Percentiles rank a stretch among this genome's conserved stretches.
These are phyloP conservation scores for Alternaria ventricosa DNA, from an alignment of 2,329 filamentous ascomycete species.

Conservation along the genomic window DNA sequence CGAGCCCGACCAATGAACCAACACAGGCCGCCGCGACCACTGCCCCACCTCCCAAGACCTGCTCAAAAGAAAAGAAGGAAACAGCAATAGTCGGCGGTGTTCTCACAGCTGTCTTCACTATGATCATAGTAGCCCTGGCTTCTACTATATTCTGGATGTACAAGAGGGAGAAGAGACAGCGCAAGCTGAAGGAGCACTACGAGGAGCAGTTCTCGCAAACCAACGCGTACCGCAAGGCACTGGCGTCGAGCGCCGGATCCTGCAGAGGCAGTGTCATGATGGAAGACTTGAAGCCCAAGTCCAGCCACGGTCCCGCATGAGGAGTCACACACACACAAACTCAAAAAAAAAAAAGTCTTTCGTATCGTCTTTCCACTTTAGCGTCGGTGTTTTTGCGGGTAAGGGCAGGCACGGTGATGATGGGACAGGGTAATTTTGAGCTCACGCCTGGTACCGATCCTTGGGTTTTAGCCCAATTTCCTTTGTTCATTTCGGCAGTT, in stretches of 20 bases:
- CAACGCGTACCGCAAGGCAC: slow-evolving; percentile 32
- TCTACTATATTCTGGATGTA: slow-evolving; percentile 31
- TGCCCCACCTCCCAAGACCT: slow-evolving; percentile 10
- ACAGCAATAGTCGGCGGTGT: slow-evolving; percentile 33
- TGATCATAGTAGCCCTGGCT: slow-evolving; percentile 23
- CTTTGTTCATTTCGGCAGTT: background rate
- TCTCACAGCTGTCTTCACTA: slow-evolving; percentile 33
- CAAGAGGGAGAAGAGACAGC: slow-evolving; percentile 39
- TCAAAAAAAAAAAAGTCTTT: background rate
- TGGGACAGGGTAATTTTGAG: background rate
- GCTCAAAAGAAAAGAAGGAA: slow-evolving; percentile 26
- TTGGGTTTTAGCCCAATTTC: background rate
- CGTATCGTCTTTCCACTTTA: slow-evolving; percentile 1
- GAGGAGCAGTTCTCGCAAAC: slow-evolving; percentile 40
- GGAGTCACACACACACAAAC: background rate
- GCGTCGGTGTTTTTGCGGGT: slow-evolving; percentile 7
- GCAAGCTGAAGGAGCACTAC: slow-evolving; percentile 44
- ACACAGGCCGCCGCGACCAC: slow-evolving; percentile 16
- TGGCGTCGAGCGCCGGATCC: slow-evolving; percentile 20
- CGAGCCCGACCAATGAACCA: slow-evolving; percentile 9
- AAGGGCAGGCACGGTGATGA: background rate
- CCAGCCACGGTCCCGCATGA: background rate
- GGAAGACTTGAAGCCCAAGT: slow-evolving; percentile 8
- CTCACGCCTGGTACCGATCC: background rate
- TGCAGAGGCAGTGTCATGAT: slow-evolving; percentile 8